Conservation (phyloP, 2,329 filamentous ascomycete species). For the Domatiomyces catenatus region DNA sequence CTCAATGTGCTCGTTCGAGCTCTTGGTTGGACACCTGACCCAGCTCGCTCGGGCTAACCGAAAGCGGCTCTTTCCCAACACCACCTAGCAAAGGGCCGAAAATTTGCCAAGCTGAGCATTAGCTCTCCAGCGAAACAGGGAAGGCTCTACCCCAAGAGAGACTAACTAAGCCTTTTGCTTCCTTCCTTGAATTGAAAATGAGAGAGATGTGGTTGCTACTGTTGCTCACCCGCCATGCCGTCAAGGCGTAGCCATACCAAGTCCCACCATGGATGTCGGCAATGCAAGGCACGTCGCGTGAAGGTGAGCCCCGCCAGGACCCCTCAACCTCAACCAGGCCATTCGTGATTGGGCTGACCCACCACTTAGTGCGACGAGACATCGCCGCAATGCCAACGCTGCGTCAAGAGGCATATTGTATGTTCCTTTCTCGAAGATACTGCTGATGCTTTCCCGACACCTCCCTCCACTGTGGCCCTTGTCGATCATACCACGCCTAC, state of each 20-base stretch:
- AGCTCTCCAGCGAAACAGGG: not conserved
- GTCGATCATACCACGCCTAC: constrained; percentile 7
- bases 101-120: not conserved
- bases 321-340: no score
- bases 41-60: not conserved
- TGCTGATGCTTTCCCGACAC: constrained; percentile 8
- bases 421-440: constrained; percentile 15
- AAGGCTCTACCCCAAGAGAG: not conserved
- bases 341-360: not conserved
- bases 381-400: constrained; percentile 16
- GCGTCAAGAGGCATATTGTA: constrained; percentile 15
- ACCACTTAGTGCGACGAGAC: constrained; percentile 14
- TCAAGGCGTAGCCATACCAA: constrained; percentile 17
- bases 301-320: constrained; percentile 12
- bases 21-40: not conserved
- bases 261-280: constrained; percentile 16
- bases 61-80: not conserved
- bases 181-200: not conserved
- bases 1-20: no score
- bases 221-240: constrained; percentile 8
- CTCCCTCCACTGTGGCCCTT: constrained; percentile 4
- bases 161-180: not conserved
- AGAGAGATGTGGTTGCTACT: not conserved
- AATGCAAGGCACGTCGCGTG: constrained; percentile 17
- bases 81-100: not conserved